phyloP scores from a whole-genome alignment of 345 rosid genomes.

The Ailanthus altissimus region DNA sequence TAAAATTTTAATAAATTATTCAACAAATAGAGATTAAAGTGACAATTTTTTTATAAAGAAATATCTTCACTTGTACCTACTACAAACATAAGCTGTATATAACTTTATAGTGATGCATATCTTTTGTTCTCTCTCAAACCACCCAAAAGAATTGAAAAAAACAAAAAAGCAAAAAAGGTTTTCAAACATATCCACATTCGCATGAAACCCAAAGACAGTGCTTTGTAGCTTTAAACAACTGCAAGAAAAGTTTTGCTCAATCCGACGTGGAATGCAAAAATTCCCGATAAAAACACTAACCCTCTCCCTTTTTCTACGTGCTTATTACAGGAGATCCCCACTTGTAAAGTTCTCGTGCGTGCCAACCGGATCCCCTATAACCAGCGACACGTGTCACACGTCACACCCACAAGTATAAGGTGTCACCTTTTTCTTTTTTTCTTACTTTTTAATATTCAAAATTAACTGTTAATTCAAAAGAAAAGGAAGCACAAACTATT shows the following conservation, averaged over 20 bases:
- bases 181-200: background rate
- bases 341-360: slow-evolving; percentile 31
- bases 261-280: slow-evolving; percentile 34
- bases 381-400: slow-evolving; percentile 21
- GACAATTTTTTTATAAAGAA: too few relatives aligned
- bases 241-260: background rate
- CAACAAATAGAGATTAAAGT: too few relatives aligned
- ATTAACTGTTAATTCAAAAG: background rate
- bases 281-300: background rate
- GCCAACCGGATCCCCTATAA: slow-evolving; percentile 17
- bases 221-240: background rate
- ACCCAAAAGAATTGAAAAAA: background rate
- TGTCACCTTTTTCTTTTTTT: too few relatives aligned
- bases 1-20: too few relatives aligned
- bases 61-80: background rate
- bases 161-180: background rate
- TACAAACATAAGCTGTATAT: background rate
- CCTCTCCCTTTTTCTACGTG: background rate
- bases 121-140: background rate
- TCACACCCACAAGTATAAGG: slow-evolving; percentile 20
- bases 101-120: slow-evolving; percentile 1
- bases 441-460: background rate
- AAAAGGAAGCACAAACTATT: background rate
- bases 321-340: slow-evolving; percentile 25
- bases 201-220: background rate